A percentile compares a stretch with the other conserved stretches of the same genome.
phyloP scores from a whole-genome alignment of 2,329 filamentous ascomycete genomes.

The Exophiala phaeomuriformis region DNA sequence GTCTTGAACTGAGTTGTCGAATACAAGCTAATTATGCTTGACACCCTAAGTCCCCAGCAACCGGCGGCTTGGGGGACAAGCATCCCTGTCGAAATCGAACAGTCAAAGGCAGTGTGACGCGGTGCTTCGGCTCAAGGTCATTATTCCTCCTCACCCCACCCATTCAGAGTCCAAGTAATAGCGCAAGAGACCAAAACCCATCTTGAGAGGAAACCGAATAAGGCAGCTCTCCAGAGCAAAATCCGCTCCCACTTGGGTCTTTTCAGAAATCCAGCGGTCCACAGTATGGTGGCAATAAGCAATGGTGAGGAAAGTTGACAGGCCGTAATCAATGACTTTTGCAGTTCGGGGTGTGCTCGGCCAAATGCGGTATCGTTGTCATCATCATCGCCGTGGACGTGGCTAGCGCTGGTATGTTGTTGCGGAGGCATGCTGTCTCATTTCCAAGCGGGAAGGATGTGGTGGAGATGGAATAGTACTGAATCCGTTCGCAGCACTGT shows the following conservation, averaged over 20 bases:
- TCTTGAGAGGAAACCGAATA: constrained; percentile 16
- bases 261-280: constrained; percentile 12
- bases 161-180: constrained; percentile 19
- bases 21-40: no score
- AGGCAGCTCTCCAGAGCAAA: constrained; percentile 13
- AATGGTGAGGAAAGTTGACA: constrained; percentile 12
- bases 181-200: constrained; percentile 20
- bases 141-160: constrained; percentile 10
- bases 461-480: no score
- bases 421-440: no score
- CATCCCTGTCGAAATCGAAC: no score
- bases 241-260: constrained; percentile 15
- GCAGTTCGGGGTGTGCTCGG: constrained; percentile 14
- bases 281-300: constrained; percentile 13
- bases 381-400: not conserved
- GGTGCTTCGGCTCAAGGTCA: not conserved
- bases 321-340: constrained; percentile 8
- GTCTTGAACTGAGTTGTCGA: no score
- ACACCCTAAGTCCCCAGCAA: no score
- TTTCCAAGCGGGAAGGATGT: no score
- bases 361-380: constrained; percentile 12
- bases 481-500: no score
- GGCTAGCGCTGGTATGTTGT: no score
- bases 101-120: not conserved
- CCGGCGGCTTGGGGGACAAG: no score